Evolutionary conservation across 345 rosid species (phyloP).

Genomic region (Eucalyptus pauciflora): DNA sequence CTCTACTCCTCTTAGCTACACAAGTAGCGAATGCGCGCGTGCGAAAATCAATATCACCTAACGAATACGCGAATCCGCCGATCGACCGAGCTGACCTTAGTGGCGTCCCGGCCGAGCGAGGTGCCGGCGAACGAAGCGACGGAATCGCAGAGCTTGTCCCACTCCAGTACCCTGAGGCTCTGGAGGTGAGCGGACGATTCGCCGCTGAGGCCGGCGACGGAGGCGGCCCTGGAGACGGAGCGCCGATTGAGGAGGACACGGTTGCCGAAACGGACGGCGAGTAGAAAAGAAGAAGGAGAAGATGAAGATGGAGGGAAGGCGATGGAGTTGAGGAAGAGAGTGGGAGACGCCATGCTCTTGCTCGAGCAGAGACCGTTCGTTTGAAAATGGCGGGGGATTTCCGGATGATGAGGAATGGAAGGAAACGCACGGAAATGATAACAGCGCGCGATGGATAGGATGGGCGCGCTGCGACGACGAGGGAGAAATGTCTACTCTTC

Average conservation of each 20-base stretch:
- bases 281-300: neutral
- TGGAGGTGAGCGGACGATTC: slow-evolving; percentile 19
- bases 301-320: neutral
- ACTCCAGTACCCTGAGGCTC: slow-evolving; percentile 68
- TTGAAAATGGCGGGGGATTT: neutral
- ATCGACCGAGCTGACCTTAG: slow-evolving; percentile 25
- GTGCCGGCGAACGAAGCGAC: slow-evolving; percentile 77
- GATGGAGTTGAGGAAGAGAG: neutral
- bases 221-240: neutral
- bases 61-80: neutral
- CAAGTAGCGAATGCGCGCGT: neutral
- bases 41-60: neutral
- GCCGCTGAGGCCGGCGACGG: neutral
- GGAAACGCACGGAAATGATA: too few species aligned
- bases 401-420: too few species aligned
- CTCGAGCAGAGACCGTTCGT: neutral
- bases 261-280: neutral
- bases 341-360: neutral
- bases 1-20: neutral
- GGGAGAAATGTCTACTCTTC: too few species aligned
- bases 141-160: slow-evolving; percentile 81
- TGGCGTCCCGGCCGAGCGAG: slow-evolving; percentile 64
- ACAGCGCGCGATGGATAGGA: neutral
- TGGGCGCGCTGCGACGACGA: neutral
- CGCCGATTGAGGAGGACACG: neutral